A percentile compares a stretch with the other conserved stretches of the same genome.
Evolutionary conservation across 257 asterid genomes (phyloP).

Genomic region (Lycium barbarum): DNA sequence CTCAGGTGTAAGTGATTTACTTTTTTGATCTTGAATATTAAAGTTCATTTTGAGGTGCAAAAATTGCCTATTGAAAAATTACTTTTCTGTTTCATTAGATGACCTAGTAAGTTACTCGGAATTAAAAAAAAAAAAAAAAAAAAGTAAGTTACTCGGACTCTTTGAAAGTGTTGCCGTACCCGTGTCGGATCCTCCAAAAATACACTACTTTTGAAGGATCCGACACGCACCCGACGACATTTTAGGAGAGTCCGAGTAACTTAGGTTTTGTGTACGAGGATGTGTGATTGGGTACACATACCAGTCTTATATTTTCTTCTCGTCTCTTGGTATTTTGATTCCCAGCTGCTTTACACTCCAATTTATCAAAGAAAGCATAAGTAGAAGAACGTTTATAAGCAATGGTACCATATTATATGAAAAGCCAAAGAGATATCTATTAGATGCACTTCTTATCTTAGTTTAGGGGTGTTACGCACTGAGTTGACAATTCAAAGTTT

Average conservation of each 20-base stretch:
- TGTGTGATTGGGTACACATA: neutral
- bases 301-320: neutral
- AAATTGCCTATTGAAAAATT: neutral
- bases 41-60: neutral
- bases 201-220: too few species aligned
- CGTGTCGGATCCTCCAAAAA: too few species aligned
- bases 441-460: neutral
- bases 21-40: neutral
- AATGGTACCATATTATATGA: neutral
- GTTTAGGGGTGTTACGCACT: neutral
- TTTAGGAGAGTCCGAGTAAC: too few species aligned
- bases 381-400: neutral
- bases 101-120: neutral
- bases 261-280: neutral
- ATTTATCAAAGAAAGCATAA: neutral
- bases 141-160: too few species aligned
- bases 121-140: too few species aligned
- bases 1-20: constrained; percentile 84
- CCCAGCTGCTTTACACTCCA: neutral
- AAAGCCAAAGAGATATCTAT: neutral
- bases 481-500: neutral
- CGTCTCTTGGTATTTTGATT: neutral
- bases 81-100: neutral
- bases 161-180: too few species aligned
- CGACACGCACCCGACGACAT: too few species aligned